phyloP scores from a whole-genome alignment of 169 alveolate genomes.

The Fabrea salina region DNA sequence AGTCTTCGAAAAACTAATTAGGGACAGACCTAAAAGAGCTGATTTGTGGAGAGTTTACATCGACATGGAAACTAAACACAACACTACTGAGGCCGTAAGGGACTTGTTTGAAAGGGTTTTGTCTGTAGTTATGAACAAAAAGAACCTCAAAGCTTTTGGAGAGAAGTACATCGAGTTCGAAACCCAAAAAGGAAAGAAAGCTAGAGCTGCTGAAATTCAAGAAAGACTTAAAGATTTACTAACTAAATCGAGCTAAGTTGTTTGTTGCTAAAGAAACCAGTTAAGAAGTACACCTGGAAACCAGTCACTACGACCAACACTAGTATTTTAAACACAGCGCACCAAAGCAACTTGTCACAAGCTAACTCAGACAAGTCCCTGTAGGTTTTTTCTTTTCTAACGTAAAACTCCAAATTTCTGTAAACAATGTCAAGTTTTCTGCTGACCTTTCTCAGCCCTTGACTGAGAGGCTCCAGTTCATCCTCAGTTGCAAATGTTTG shows the following conservation, averaged over 20 bases:
- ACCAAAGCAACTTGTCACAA: not conserved
- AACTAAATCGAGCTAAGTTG: too few relatives aligned
- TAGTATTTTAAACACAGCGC: not conserved
- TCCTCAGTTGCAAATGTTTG: not conserved
- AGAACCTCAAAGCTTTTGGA: too few relatives aligned
- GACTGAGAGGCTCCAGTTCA: constrained; percentile 6
- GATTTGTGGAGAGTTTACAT: constrained; percentile 14
- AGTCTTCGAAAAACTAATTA: constrained; percentile 16
- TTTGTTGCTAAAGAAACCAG: too few relatives aligned
- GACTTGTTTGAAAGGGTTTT: constrained; percentile 29
- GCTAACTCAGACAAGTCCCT: constrained; percentile 8
- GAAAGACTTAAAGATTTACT: too few relatives aligned
- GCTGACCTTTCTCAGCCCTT: not conserved
- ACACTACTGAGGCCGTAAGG: not conserved
- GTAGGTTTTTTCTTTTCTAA: constrained; percentile 25
- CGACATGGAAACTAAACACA: not conserved
- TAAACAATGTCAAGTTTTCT: not conserved
- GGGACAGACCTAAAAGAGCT: constrained; percentile 24
- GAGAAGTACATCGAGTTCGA: too few relatives aligned
- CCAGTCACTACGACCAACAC: not conserved
- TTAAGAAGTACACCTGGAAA: not conserved
- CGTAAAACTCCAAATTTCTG: constrained; percentile 15
- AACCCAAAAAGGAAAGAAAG: too few relatives aligned
- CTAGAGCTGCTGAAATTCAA: too few relatives aligned
- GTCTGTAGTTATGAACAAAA: not conserved